Percentiles rank a stretch among this genome's conserved stretches.
phyloP scores from a whole-genome alignment of 1,284 basidiomycete species.

The Paramarasmius palmivorus region DNA sequence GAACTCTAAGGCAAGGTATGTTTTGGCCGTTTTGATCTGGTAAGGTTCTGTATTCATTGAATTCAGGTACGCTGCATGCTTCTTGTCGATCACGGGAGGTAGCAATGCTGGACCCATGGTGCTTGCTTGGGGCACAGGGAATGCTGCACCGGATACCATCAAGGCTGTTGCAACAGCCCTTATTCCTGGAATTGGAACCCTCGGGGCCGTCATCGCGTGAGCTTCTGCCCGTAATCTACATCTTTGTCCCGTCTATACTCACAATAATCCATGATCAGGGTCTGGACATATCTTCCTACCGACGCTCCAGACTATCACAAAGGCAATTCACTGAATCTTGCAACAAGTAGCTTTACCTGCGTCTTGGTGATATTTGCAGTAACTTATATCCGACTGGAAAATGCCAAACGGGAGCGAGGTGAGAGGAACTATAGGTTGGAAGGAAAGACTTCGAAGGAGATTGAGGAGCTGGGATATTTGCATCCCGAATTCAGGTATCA shows the following conservation, averaged over 20 bases:
- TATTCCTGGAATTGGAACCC: conserved; percentile 37
- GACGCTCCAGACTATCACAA: conserved; percentile 44
- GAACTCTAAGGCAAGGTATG: conserved; percentile 36
- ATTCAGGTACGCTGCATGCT: conserved; percentile 40
- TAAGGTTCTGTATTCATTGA: not conserved
- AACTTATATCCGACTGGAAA: conserved; percentile 39
- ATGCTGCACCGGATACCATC: conserved; percentile 43
- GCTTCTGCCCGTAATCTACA: conserved; percentile 12
- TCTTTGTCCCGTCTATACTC: not conserved
- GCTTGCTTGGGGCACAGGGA: conserved; percentile 41
- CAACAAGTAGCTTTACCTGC: conserved; percentile 31
- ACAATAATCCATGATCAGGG: conserved; percentile 19
- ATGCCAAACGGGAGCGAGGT: conserved; percentile 38
- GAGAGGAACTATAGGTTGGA: conserved; percentile 38
- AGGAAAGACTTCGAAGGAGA: conserved; percentile 35
- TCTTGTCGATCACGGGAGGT: conserved; percentile 36
- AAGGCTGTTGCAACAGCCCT: conserved; percentile 38
- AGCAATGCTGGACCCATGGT: conserved; percentile 35
- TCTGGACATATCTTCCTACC: conserved; percentile 40
- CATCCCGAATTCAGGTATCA: conserved; percentile 47
- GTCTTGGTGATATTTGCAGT: conserved; percentile 30
- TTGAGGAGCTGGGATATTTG: conserved; percentile 39
- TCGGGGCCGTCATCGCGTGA: conserved; percentile 42
- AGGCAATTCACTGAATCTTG: conserved; percentile 44
- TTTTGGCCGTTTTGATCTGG: not conserved